Percentiles rank a stretch among this genome's conserved stretches.
Conservation (phyloP, 2,329 filamentous ascomycete species). For the Aspergillus japonicus region DNA sequence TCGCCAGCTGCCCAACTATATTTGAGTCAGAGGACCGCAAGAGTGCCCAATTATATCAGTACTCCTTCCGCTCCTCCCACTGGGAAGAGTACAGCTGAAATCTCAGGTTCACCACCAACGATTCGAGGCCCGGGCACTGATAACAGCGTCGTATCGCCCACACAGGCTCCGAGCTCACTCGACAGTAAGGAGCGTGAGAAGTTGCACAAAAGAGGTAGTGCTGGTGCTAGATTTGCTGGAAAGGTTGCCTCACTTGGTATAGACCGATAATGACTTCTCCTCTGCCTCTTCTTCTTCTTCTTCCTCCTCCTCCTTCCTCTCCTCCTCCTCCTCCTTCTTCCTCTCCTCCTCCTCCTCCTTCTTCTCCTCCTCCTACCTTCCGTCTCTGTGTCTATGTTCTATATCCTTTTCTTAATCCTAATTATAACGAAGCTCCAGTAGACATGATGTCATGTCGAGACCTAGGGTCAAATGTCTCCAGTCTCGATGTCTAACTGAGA, state of each 20-base stretch:
- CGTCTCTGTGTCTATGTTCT: conserved; percentile 10
- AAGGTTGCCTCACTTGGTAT: conserved; percentile 47
- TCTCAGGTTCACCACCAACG: conserved; percentile 60
- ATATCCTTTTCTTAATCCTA: conserved; percentile 16
- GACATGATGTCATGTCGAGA: conserved; percentile 14
- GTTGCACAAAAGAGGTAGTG: conserved; percentile 76
- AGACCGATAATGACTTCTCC: conserved; percentile 34
- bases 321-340: no score
- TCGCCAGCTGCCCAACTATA: conserved; percentile 78
- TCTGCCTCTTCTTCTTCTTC: background rate
- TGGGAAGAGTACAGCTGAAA: conserved; percentile 51
- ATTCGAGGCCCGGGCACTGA: conserved; percentile 37
- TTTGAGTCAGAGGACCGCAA: conserved; percentile 68
- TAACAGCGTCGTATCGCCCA: conserved; percentile 23
- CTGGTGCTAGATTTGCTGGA: conserved; percentile 65
- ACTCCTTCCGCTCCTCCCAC: conserved; percentile 46
- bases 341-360: no score
- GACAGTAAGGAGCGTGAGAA: conserved; percentile 62
- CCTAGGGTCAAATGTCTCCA: conserved; percentile 10
- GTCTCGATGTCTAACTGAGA: conserved; percentile 4
- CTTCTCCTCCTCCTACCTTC: background rate
- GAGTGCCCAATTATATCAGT: conserved; percentile 26
- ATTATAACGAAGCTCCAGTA: conserved; percentile 22
- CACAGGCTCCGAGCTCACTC: conserved; percentile 31
- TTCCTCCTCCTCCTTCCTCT: background rate